Percentiles rank a stretch among this genome's conserved stretches.
Evolutionary conservation across 2,329 filamentous ascomycete species (phyloP).

Genomic region (Colletotrichum graminicola): DNA sequence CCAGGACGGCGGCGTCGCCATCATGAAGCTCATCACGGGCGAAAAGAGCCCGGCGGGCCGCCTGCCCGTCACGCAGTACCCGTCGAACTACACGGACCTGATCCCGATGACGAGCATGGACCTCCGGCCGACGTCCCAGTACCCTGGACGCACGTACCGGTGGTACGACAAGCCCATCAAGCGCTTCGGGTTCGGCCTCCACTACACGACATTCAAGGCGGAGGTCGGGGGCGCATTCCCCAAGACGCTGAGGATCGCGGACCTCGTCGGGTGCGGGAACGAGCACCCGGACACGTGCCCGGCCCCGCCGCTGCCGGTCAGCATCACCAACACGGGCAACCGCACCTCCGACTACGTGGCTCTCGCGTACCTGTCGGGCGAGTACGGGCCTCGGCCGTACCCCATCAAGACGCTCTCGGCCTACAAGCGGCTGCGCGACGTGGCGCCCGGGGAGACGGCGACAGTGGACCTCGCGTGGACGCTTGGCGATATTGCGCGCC

Average conservation of each 20-base stretch:
- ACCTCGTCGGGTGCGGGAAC: background rate
- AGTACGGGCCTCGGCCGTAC: slow-evolving; percentile 61
- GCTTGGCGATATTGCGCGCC: background rate
- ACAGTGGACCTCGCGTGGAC: slow-evolving; percentile 30
- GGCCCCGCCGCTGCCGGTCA: background rate
- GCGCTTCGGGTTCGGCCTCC: background rate
- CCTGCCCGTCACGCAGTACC: slow-evolving; percentile 68
- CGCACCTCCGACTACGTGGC: slow-evolving; percentile 64
- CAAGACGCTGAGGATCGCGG: background rate
- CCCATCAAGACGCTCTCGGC: slow-evolving; percentile 65
- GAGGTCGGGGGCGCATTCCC: background rate
- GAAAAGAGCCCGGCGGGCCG: slow-evolving; percentile 63
- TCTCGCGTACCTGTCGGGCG: slow-evolving; percentile 62
- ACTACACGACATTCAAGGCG: background rate
- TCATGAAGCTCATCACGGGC: slow-evolving; percentile 67
- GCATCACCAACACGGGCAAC: slow-evolving; percentile 57
- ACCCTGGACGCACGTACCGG: slow-evolving; percentile 48
- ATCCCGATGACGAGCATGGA: slow-evolving; percentile 68
- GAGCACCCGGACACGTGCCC: background rate
- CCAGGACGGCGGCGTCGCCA: slow-evolving; percentile 61
- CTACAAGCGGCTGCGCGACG: slow-evolving; percentile 58
- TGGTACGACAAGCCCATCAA: background rate
- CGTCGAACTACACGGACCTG: slow-evolving; percentile 60
- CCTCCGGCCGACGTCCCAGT: slow-evolving; percentile 59
- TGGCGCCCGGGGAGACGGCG: slow-evolving; percentile 50